phyloP scores from a whole-genome alignment of 345 rosid genomes.

The Heritiera fomes region DNA sequence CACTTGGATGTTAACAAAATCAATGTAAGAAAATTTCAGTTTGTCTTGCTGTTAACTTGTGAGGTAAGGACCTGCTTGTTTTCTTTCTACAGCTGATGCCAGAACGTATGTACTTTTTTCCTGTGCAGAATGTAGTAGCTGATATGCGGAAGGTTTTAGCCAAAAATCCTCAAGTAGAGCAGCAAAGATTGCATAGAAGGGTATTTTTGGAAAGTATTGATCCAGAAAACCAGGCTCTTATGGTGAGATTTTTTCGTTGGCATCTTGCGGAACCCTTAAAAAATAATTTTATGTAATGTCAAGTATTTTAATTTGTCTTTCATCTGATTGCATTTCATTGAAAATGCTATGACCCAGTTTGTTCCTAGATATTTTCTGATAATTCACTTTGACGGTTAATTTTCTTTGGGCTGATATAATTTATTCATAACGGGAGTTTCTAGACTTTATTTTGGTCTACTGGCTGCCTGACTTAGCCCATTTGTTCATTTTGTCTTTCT shows the following conservation, averaged over 20 bases:
- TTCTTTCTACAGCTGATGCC: background rate
- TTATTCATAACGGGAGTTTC: background rate
- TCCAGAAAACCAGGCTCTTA: constrained; percentile 83
- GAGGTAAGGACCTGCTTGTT: background rate
- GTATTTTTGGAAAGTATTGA: constrained; percentile 67
- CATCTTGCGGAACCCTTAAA: background rate
- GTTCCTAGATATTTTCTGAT: background rate
- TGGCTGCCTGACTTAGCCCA: background rate
- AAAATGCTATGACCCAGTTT: background rate
- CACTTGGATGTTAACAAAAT: constrained; percentile 85
- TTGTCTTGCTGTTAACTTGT: constrained; percentile 8
- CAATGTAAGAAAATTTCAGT: constrained; percentile 50
- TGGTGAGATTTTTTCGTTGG: constrained; percentile 37
- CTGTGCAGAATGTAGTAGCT: constrained; percentile 66
- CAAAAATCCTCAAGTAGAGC: constrained; percentile 89
- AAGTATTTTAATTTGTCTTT: background rate
- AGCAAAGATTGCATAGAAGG: constrained; percentile 86
- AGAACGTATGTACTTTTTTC: constrained; percentile 13
- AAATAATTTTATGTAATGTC: background rate
- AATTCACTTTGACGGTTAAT: background rate
- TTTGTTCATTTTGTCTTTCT: background rate
- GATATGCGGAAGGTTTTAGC: constrained; percentile 97
- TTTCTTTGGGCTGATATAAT: background rate
- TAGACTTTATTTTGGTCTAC: background rate
- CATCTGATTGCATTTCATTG: background rate